These are phyloP conservation scores for Pseudocercospora vitis DNA, from an alignment of 2,329 filamentous ascomycete species.

Conservation along the genomic window DNA sequence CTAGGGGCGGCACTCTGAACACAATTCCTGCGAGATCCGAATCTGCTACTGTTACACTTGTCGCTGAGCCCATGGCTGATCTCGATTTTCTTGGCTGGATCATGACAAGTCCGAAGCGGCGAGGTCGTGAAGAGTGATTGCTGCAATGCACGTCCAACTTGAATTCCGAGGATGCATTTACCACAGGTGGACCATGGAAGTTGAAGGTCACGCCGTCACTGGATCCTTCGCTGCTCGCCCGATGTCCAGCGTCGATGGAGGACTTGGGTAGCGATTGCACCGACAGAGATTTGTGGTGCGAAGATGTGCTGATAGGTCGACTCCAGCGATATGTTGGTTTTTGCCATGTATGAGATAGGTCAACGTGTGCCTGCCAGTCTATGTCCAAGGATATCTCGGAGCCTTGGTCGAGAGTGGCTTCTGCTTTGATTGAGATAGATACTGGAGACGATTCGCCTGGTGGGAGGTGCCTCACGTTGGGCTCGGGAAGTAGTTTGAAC, in stretches of 20 bases:
- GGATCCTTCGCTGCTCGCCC: neutral
- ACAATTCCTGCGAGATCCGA: constrained; percentile 21
- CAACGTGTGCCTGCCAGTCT: constrained; percentile 30
- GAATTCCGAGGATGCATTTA: constrained; percentile 67
- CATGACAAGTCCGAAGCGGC: constrained; percentile 67
- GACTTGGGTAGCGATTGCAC: constrained; percentile 14
- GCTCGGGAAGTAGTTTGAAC: constrained; percentile 49
- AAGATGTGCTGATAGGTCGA: constrained; percentile 22
- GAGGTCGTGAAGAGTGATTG: constrained; percentile 63
- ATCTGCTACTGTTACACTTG: constrained; percentile 9
- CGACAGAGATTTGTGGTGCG: constrained; percentile 20
- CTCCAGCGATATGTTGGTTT: constrained; percentile 33
- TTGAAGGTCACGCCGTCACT: constrained; percentile 67
- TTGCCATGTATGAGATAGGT: constrained; percentile 22
- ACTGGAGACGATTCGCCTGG: constrained; percentile 8
- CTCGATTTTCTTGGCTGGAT: constrained; percentile 19
- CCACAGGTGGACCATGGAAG: constrained; percentile 62
- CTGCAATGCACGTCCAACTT: constrained; percentile 73
- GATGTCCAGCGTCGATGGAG: constrained; percentile 11
- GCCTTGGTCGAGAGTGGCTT: constrained; percentile 26
- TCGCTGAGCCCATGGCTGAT: neutral
- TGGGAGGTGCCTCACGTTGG: neutral
- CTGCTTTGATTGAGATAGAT: constrained; percentile 25
- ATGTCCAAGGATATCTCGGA: constrained; percentile 28
- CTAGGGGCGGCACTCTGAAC: constrained; percentile 22